phyloP scores from a whole-genome alignment of 2,329 filamentous ascomycete genomes.

The Colletotrichum sp. region DNA sequence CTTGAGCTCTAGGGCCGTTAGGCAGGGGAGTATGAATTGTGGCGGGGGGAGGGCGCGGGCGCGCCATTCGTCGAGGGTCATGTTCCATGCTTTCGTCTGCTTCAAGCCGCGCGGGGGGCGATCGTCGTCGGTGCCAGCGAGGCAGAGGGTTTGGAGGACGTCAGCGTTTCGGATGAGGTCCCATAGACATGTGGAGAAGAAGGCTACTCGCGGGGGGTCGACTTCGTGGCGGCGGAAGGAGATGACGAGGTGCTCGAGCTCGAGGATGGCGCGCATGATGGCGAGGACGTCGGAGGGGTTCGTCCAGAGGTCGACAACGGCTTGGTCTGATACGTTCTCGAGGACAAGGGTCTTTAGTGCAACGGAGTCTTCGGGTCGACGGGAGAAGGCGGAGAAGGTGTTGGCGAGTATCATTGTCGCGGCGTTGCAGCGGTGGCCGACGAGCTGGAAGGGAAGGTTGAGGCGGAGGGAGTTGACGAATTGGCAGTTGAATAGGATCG shows the following conservation, averaged over 20 bases:
- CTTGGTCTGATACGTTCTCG: slow-evolving; percentile 54
- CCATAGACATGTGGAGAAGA: slow-evolving; percentile 54
- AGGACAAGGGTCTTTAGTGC: slow-evolving; percentile 51
- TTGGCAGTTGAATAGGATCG: slow-evolving; percentile 49
- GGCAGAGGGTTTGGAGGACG: slow-evolving; percentile 49
- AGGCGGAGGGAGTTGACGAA: slow-evolving; percentile 51
- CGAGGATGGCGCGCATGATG: slow-evolving; percentile 45
- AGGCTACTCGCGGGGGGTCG: slow-evolving; percentile 29
- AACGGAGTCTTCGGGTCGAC: slow-evolving; percentile 48
- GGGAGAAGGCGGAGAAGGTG: slow-evolving; percentile 52
- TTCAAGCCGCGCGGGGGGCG: slow-evolving; percentile 40
- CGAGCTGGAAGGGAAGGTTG: slow-evolving; percentile 56
- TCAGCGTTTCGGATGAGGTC: slow-evolving; percentile 51
- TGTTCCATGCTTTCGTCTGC: slow-evolving; percentile 40
- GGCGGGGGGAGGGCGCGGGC: slow-evolving; percentile 42
- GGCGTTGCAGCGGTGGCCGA: slow-evolving; percentile 48
- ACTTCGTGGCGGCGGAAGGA: slow-evolving; percentile 50
- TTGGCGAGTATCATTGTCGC: slow-evolving; percentile 59
- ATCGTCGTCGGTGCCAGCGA: slow-evolving; percentile 50
- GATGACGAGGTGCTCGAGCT: slow-evolving; percentile 50
- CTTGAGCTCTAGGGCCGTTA: slow-evolving; percentile 50
- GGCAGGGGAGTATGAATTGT: slow-evolving; percentile 36
- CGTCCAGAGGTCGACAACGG: slow-evolving; percentile 52
- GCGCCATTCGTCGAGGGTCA: slow-evolving; percentile 43
- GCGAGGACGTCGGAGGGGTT: slow-evolving; percentile 58